Conservation (phyloP, 495 filamentous ascomycete species). For the Penicillium ucsense region DNA sequence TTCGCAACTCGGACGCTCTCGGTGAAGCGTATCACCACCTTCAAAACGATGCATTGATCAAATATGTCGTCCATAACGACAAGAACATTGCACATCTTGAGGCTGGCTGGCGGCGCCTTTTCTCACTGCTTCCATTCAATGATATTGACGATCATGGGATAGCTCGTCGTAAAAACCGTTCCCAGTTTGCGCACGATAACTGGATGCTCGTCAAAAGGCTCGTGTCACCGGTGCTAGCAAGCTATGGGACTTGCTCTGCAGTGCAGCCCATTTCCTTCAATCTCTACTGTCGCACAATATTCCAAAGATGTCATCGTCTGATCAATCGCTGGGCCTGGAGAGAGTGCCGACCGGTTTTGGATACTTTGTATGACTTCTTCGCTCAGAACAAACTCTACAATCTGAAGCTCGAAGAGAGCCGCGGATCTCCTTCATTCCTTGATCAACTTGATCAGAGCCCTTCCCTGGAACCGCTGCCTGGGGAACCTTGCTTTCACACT, state of each 20-base stretch:
- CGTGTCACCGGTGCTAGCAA: slow-evolving; percentile 50
- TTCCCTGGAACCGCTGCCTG: slow-evolving; percentile 47
- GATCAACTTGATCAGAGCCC: slow-evolving; percentile 57
- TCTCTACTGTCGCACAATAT: slow-evolving; percentile 63
- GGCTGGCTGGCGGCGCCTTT: slow-evolving; percentile 60
- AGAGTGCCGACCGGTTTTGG: slow-evolving; percentile 67
- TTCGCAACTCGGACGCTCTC: slow-evolving; percentile 32
- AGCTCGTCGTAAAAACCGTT: slow-evolving; percentile 44
- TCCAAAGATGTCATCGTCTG: slow-evolving; percentile 70
- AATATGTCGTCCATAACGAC: slow-evolving; percentile 4
- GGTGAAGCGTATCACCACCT: slow-evolving; percentile 29
- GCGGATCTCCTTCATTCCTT: slow-evolving; percentile 69
- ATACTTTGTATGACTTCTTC: slow-evolving; percentile 84
- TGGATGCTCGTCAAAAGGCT: slow-evolving; percentile 64
- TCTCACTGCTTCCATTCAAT: slow-evolving; percentile 62
- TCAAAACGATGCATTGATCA: slow-evolving; percentile 39
- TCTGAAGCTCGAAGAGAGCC: slow-evolving; percentile 66
- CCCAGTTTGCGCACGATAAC: slow-evolving; percentile 48
- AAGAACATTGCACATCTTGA: slow-evolving; percentile 54
- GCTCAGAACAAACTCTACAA: slow-evolving; percentile 63
- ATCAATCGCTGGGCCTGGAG: slow-evolving; percentile 80
- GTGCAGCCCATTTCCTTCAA: slow-evolving; percentile 60
- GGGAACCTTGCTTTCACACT: slow-evolving; percentile 88
- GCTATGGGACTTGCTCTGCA: slow-evolving; percentile 48
- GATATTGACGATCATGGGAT: slow-evolving; percentile 67